These are phyloP conservation scores for Monilinia polystroma DNA, from an alignment of 2,329 filamentous ascomycete genomes.

Conservation along the genomic window DNA sequence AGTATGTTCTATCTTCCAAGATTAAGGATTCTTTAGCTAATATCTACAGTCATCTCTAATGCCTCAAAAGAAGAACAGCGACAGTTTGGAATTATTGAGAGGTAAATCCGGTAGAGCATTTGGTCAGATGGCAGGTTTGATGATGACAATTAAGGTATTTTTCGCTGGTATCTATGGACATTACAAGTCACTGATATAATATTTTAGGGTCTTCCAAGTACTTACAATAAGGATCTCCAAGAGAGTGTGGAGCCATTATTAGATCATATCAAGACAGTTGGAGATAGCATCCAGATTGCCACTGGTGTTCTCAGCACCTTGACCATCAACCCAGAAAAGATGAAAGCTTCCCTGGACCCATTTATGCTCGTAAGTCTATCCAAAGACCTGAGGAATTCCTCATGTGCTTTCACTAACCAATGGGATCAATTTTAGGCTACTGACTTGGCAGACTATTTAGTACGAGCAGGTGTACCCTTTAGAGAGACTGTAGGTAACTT, in stretches of 20 bases:
- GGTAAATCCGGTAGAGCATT: slow-evolving; percentile 76
- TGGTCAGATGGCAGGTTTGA: slow-evolving; percentile 74
- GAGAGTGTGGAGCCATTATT: slow-evolving; percentile 84
- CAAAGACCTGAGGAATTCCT: not conserved
- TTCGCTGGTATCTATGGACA: not conserved
- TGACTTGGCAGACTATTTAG: slow-evolving; percentile 64
- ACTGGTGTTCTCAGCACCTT: slow-evolving; percentile 77
- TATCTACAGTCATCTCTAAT: slow-evolving; percentile 35
- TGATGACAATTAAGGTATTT: slow-evolving; percentile 59
- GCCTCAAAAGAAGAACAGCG: slow-evolving; percentile 74
- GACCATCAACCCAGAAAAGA: slow-evolving; percentile 67
- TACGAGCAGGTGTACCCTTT: slow-evolving; percentile 70
- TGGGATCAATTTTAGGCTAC: slow-evolving; percentile 41
- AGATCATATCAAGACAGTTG: slow-evolving; percentile 77
- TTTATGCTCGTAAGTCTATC: slow-evolving; percentile 62
- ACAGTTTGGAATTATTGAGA: slow-evolving; percentile 71
- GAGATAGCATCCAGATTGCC: slow-evolving; percentile 78
- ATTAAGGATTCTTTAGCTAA: slow-evolving; percentile 1
- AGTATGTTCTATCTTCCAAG: slow-evolving; percentile 3
- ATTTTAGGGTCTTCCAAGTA: slow-evolving; percentile 60
- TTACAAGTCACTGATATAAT: slow-evolving; percentile 18
- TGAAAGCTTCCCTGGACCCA: slow-evolving; percentile 74
- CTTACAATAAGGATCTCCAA: slow-evolving; percentile 48
- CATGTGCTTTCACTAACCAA: not conserved
- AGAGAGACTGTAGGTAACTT: slow-evolving; percentile 55